These are phyloP conservation scores for Thermothielavioides terrestris DNA, from an alignment of 495 filamentous ascomycete species.

Conservation along the genomic window DNA sequence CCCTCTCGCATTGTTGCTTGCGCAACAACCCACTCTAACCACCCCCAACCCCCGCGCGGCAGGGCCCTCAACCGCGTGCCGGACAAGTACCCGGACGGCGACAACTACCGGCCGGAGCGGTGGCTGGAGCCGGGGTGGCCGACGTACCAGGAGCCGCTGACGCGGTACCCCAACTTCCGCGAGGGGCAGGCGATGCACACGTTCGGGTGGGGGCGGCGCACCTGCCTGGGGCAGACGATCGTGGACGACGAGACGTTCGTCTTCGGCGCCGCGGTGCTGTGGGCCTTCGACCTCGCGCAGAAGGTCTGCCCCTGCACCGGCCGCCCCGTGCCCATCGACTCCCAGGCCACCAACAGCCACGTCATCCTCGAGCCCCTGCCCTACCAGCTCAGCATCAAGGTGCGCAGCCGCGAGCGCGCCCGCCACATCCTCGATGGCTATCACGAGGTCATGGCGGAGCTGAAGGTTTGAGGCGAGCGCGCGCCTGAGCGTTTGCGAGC, in stretches of 20 bases:
- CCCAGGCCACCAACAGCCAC: conserved; percentile 41
- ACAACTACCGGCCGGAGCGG: conserved; percentile 46
- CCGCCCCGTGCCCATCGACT: conserved; percentile 37
- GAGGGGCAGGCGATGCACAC: conserved; percentile 41
- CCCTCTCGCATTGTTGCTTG: too few species aligned
- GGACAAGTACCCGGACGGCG: conserved; percentile 43
- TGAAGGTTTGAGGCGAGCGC: conserved; percentile 25
- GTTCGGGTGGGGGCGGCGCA: conserved; percentile 57
- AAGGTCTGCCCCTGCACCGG: conserved; percentile 36
- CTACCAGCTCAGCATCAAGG: conserved; percentile 34
- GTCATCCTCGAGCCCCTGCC: conserved; percentile 40
- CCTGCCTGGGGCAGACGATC: conserved; percentile 54
- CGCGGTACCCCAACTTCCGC: conserved; percentile 44
- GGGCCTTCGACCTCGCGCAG: conserved; percentile 40
- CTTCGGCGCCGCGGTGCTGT: conserved; percentile 40
- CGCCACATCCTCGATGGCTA: conserved; percentile 30
- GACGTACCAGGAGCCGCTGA: conserved; percentile 46
- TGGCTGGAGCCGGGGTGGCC: conserved; percentile 46
- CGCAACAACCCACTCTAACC: neutral
- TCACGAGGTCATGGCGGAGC: conserved; percentile 21
- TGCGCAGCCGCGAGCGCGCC: conserved; percentile 26
- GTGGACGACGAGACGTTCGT: conserved; percentile 50
- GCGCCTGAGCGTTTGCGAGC: too few species aligned
- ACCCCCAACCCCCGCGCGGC: neutral
- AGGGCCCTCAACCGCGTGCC: conserved; percentile 46